Base-by-base conservation (phyloP, 164 flowering plant species). In the Amborella trichopoda region DNA sequence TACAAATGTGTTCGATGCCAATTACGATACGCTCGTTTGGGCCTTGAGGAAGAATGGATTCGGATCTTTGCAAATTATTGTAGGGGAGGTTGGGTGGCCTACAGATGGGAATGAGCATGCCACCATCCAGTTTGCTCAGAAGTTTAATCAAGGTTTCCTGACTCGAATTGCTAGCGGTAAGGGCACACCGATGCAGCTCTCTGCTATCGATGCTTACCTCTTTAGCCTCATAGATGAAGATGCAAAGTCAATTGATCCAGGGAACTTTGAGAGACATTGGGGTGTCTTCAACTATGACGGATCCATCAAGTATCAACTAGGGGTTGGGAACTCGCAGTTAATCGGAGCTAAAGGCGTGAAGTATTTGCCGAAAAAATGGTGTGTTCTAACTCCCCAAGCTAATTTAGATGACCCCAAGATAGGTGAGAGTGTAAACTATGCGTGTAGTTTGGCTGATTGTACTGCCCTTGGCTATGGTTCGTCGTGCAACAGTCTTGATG, bases 31-130 rank as follows among this genome's bases (percentile, higher is more conserved):
- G 18, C 83, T 88, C 12, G 74, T 74, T 3, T 74, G 86, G 82
- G 85, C 97, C 19, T 56, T 89, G 3, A 75, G 66, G 47, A 84
- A 68, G 61, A 81, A 84, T 47, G 97, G 97, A 0, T 84, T 50
- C 44, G 69, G 63, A 27, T 74, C 78, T 56, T 23, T 89, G 52
- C 80, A 84, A 9, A 78, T 89, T 23, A 77, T 89, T 19, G 61
- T 89, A 6, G 97, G 97, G 34, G 97, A 88, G 57, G 72, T 88
- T 20, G 97, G 94, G 27, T 88, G 96, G 94, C 96, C 96, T 3
- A 83, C 96, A 1, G 96, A 83, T 49, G 96, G 96, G 30, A 89
- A 88, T 27, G 53, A 46, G 50, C 76, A 84, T 53, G 97, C 94
- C 9, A 81, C 83, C 57, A 11, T 61, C 3, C 30, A 26, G n/a